Evolutionary conservation across 345 rosid species (phyloP), one percentile per base, ranked within the genome.

Genomic region (Microthlaspi erraticum): DNA sequence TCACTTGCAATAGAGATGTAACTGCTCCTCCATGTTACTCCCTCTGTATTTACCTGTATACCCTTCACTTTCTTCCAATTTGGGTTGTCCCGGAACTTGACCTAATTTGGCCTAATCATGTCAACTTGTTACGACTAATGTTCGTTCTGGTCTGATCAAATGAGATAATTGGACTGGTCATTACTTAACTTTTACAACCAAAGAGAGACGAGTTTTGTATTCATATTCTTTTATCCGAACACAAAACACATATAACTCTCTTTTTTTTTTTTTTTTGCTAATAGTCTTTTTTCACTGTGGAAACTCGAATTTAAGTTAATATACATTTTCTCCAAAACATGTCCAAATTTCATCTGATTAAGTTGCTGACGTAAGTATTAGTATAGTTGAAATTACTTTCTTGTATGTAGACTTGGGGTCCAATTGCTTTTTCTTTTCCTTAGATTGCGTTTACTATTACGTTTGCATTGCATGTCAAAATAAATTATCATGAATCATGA

Each of bases 21-120:
- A 61, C 69, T 61, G 54, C 59, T 71, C 38, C 43, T 26, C 76
- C 76, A 63, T 72, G 70, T 72, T 62, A 43, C 76, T 62, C 64
- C 18, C 11, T 41, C 36, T 38, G 33, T 72, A 33, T 45, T 72
- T 45, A 54, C 64, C 20, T 14, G 11, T 72, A 32, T 49, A 60
- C 74, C 67, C 69, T 61, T 52, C 54, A 3, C 1, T 32, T 53
- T 51, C 36, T 52, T 18, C 34, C 34, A 23, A 1, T 46, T 66
- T 58, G 19, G 64, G 8, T 14, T n/a, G 58, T 36, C 54, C 64
- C 10, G 31, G 29, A 36, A 36, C 14, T 43, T 14, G 19, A 20
- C 49, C n/a, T 59, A 16, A 13, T 56, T 33, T 58, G 49, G 31
- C 49, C 39, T 49, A 38, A 60, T 18, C 14, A 23, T 60, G 18